A percentile compares a stretch with the other conserved stretches of the same genome.
Evolutionary conservation across 2,329 filamentous ascomycete genomes (phyloP).

Genomic region (Epichloe sp.): DNA sequence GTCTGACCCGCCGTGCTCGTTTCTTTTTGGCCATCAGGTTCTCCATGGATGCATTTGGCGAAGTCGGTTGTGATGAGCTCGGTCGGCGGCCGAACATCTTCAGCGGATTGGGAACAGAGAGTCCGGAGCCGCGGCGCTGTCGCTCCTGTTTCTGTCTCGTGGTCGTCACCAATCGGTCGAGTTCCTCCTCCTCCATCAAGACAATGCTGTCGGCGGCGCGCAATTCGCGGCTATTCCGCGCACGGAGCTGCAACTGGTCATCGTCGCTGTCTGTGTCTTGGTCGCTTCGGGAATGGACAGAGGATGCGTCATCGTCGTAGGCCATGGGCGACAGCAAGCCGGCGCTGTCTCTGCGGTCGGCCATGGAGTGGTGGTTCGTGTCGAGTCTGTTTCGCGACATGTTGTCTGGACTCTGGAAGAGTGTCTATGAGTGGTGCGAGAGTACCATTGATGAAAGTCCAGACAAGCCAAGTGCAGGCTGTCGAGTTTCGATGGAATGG

Average conservation of each 20-base stretch:
- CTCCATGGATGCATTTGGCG: slow-evolving; percentile 32
- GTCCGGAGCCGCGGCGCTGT: slow-evolving; percentile 34
- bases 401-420: slow-evolving; percentile 1
- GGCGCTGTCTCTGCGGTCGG: slow-evolving; percentile 16
- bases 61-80: slow-evolving; percentile 21
- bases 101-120: slow-evolving; percentile 37
- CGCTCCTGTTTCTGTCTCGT: slow-evolving; percentile 36
- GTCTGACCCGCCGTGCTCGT: slow-evolving; percentile 33
- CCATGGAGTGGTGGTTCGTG: slow-evolving; percentile 9
- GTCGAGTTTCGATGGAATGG: too few relatives aligned
- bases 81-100: slow-evolving; percentile 27
- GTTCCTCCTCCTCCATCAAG: slow-evolving; percentile 63
- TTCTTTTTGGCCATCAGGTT: slow-evolving; percentile 38
- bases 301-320: slow-evolving; percentile 58
- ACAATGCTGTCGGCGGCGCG: slow-evolving; percentile 57
- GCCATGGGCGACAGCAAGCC: slow-evolving; percentile 49
- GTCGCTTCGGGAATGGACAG: slow-evolving; percentile 52
- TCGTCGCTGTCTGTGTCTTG: slow-evolving; percentile 69
- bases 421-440: background rate
- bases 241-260: slow-evolving; percentile 51
- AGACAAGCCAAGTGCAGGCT: background rate
- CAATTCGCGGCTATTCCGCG: slow-evolving; percentile 56
- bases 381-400: slow-evolving; percentile 12
- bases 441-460: background rate
- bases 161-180: slow-evolving; percentile 45